Base-by-base conservation (phyloP, 805 yeast genomes). In the Spathaspora boniae region DNA sequence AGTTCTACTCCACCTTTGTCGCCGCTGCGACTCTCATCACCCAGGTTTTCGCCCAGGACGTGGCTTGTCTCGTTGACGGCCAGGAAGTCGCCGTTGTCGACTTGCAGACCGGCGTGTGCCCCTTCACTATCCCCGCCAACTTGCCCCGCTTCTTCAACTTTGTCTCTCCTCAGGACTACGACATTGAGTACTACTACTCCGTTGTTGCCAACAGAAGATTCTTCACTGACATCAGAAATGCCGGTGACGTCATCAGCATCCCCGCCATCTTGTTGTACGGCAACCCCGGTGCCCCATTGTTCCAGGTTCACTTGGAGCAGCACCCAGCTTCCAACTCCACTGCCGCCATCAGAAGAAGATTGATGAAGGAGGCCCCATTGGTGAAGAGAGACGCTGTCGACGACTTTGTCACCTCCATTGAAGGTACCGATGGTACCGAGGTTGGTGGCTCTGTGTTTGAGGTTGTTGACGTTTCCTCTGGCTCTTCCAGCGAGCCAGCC, bases 341-440 rank as follows among this genome's bases (percentile, higher is more conserved):
- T 44, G 58, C 60, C 40, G 64, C 64, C 24, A 48, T 62, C 51
- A 62, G 63, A 54, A 65, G 52, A 52, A 62, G 70, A 60, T 54
- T 61, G 36, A 47, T 56, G 40, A 48, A 47, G 41, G 49, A 46
- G 24, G 42, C 48, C 26, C 36, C 42, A 25, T 26, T 52, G n/a
- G 47, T 41, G 36, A 53, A 53, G 47, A 62, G 62, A 52, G 69
- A 58, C 41, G 65, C 51, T 18, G 42, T 44, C 33, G 56, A 50
- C 25, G 68, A 65, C 45, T 46, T 53, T 24, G 46, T 53, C 41
- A 45, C 45, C 27, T 48, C 45, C 16, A 39, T 48, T 28, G 48
- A 41, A 29, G 18, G 41, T 16, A 18, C 40, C 24, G 45, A 36
- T 31, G 68, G 66, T 48, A 37, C 51, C 26, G 25, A 39, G 18